These are phyloP conservation scores for Umbellularia californica DNA, from an alignment of 164 flowering plant species.

Conservation along the genomic window DNA sequence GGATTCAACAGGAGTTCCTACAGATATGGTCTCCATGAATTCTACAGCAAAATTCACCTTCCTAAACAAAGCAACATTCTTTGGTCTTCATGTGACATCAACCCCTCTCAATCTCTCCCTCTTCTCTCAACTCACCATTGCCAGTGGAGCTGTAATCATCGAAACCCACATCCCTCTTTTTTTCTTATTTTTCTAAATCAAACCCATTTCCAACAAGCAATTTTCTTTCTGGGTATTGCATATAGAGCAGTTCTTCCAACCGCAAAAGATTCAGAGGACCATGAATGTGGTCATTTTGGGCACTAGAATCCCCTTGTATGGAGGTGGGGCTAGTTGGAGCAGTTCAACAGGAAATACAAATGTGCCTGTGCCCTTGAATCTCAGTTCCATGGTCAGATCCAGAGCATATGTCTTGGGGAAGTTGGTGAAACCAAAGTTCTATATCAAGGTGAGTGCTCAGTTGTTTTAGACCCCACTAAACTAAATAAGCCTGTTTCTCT, in stretches of 20 bases:
- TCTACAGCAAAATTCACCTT: constrained; percentile 62
- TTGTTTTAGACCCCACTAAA: constrained; percentile 47
- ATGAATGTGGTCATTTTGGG: constrained; percentile 47
- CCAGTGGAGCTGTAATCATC: constrained; percentile 66
- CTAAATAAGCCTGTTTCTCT: constrained; percentile 44
- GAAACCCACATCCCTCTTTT: not conserved
- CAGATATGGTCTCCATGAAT: constrained; percentile 77
- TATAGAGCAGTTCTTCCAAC: constrained; percentile 75
- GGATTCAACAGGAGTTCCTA: constrained; percentile 75
- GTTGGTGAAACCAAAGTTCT: constrained; percentile 77
- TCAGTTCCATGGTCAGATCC: constrained; percentile 57
- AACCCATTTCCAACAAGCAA: not conserved
- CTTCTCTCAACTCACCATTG: constrained; percentile 53
- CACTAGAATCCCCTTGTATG: constrained; percentile 70
- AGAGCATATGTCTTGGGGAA: constrained; percentile 78
- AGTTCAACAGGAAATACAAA: constrained; percentile 46
- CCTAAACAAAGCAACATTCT: constrained; percentile 82
- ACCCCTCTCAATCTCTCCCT: constrained; percentile 66
- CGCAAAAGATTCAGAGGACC: constrained; percentile 63
- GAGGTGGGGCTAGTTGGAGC: constrained; percentile 67
- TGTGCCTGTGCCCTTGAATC: constrained; percentile 44
- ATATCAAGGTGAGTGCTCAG: constrained; percentile 45
- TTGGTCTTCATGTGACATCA: constrained; percentile 79
- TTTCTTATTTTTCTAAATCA: not conserved
- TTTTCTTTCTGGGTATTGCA: constrained; percentile 23